Evolutionary conservation across 179 eudicot species (phyloP), one percentile per base, ranked within the genome.

Genomic region (Silene vulgaris): DNA sequence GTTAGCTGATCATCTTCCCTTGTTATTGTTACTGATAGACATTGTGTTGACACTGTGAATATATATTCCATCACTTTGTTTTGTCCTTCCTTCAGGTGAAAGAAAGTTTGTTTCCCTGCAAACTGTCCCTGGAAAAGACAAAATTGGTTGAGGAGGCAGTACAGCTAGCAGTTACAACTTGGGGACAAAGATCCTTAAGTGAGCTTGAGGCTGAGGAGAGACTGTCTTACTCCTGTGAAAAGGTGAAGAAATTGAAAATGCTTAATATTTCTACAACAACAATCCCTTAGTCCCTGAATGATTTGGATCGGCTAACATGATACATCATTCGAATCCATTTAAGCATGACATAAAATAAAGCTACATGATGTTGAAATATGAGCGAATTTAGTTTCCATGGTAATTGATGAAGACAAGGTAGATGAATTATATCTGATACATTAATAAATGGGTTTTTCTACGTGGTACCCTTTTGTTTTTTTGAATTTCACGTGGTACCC

Each of bases 191-290:
- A 80, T 92, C 97, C 50, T 82, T 92, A 80, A 82, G 89, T 80
- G 99, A 92, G 82, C 97, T 95, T 76, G 99, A 95, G 83, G 97
- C 96, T 52, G 99, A 95, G 81, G 99, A 95, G 74, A 80, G 97
- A 61, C 85, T 95, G 29, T 95, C 97, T 68, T 92, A 90, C 86
- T 87, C 89, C 68, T 92, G 97, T 84, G 99, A 95, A 84, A 95
- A 95, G 99, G 99, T 92, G 77, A 83, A 56, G 76, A 69, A 72
- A 54, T 66, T 30, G 57, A 48, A 57, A 32, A 35, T 56, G 45
- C 61, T 70, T 32, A n/a, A 37, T 26, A 13, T 61, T 14, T 65
- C 50, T 28, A 16, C 17, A 13, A 52, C 17, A 52, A 13, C 6
- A 16, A 52, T 0, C 17, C 59, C 59, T 45, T 52, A 13, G 59